These are phyloP conservation scores for Cenchrus fungigraminus DNA, from an alignment of 176 grass and related monocot genomes.

Conservation along the genomic window DNA sequence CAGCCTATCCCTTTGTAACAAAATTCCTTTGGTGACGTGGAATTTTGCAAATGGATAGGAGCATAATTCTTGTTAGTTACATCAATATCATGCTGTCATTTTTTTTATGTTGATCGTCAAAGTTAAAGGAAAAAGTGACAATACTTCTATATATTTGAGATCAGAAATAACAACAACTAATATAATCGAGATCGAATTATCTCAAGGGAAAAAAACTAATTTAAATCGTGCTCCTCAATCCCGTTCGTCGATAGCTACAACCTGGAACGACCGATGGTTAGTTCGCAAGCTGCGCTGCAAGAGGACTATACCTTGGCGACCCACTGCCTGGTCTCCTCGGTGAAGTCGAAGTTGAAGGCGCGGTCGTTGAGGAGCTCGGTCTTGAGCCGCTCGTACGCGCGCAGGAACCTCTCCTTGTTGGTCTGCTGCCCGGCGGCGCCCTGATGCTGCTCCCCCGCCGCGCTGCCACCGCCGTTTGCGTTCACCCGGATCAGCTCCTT, in stretches of 20 bases:
- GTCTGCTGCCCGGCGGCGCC: not conserved
- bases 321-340: slow-evolving; percentile 45
- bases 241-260: no score
- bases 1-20: not conserved
- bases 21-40: not conserved
- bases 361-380: slow-evolving; percentile 49
- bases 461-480: not conserved
- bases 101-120: no score
- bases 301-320: slow-evolving; percentile 38
- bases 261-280: no score
- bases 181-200: no score
- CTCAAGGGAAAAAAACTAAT: no score
- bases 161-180: no score
- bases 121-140: no score
- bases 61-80: no score
- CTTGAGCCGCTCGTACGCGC: slow-evolving; percentile 63
- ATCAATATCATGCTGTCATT: no score
- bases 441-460: not conserved
- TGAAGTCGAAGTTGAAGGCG: slow-evolving; percentile 60
- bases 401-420: slow-evolving; percentile 45
- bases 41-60: not conserved
- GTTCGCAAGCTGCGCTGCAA: no score
- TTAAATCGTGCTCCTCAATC: no score
- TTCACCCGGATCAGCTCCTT: slow-evolving; percentile 32
- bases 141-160: no score